These are phyloP conservation scores for Sungouiella thailandica DNA, from an alignment of 805 yeast species.

Conservation along the genomic window DNA sequence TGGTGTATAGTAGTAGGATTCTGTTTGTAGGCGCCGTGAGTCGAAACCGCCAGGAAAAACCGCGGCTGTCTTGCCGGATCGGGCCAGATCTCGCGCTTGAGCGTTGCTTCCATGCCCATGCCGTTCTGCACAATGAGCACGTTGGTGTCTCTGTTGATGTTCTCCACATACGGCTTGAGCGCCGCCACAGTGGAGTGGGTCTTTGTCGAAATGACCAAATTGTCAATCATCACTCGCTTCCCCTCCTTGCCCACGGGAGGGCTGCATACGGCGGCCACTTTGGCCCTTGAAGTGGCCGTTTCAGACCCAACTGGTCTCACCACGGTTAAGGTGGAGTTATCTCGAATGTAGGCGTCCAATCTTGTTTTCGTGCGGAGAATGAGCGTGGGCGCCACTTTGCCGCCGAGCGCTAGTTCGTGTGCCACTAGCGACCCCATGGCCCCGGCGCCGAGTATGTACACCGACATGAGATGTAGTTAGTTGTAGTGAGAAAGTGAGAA, in stretches of 20 bases:
- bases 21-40: slow-evolving; percentile 73
- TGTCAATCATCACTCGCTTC: slow-evolving; percentile 31
- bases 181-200: slow-evolving; percentile 70
- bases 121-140: slow-evolving; percentile 80
- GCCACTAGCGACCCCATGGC: slow-evolving; percentile 49
- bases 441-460: slow-evolving; percentile 46
- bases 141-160: slow-evolving; percentile 47
- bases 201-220: slow-evolving; percentile 74
- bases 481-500: background rate
- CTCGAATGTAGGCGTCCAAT: slow-evolving; percentile 34
- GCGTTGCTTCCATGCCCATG: slow-evolving; percentile 60
- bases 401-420: slow-evolving; percentile 36
- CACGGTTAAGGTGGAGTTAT: slow-evolving; percentile 34
- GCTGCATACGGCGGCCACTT: slow-evolving; percentile 23
- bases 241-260: slow-evolving; percentile 5
- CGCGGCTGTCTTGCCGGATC: slow-evolving; percentile 42
- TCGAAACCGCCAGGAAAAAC: slow-evolving; percentile 68
- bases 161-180: slow-evolving; percentile 46
- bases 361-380: slow-evolving; percentile 36
- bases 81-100: slow-evolving; percentile 55
- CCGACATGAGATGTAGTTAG: slow-evolving; percentile 9
- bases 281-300: slow-evolving; percentile 12
- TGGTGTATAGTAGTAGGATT: slow-evolving; percentile 38
- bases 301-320: slow-evolving; percentile 16
- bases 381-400: slow-evolving; percentile 34